These are phyloP conservation scores for Blastobotrys niveus DNA, from an alignment of 1,139 yeast genomes.

Conservation along the genomic window DNA sequence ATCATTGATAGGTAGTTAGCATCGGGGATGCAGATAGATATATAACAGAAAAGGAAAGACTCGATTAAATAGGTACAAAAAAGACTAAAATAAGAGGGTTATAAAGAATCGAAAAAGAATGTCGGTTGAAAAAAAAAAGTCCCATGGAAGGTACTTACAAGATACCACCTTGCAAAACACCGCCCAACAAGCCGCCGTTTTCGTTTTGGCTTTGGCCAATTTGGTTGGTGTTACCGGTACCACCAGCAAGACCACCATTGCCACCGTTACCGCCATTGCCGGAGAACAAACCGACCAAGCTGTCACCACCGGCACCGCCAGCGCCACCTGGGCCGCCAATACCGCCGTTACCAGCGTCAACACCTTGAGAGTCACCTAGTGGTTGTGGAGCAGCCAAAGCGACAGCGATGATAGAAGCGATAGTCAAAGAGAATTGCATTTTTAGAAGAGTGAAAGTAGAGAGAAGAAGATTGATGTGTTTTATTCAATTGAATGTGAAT, in stretches of 20 bases:
- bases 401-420: not conserved
- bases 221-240: constrained; percentile 1
- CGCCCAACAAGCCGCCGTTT: not conserved
- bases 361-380: not conserved
- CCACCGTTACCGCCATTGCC: constrained; percentile 6
- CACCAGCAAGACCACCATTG: constrained; percentile 1
- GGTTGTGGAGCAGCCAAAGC: constrained; percentile 3
- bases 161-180: constrained; percentile 1
- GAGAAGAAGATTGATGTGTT: too few relatives aligned
- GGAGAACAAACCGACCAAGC: constrained; percentile 1
- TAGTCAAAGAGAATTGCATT: constrained; percentile 1
- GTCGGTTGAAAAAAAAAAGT: too few relatives aligned
- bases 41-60: too few relatives aligned
- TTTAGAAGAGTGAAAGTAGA: not conserved
- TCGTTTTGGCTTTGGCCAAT: not conserved
- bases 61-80: too few relatives aligned
- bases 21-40: too few relatives aligned
- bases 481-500: too few relatives aligned
- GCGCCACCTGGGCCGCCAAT: constrained; percentile 9
- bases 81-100: too few relatives aligned
- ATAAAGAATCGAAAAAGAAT: too few relatives aligned
- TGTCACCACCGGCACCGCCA: constrained; percentile 6
- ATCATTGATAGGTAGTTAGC: too few relatives aligned
- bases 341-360: constrained; percentile 4
- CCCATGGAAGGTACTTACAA: not conserved